Base-by-base conservation (phyloP, 768 basidiomycete genomes). In the Cubamyces lactineus region DNA sequence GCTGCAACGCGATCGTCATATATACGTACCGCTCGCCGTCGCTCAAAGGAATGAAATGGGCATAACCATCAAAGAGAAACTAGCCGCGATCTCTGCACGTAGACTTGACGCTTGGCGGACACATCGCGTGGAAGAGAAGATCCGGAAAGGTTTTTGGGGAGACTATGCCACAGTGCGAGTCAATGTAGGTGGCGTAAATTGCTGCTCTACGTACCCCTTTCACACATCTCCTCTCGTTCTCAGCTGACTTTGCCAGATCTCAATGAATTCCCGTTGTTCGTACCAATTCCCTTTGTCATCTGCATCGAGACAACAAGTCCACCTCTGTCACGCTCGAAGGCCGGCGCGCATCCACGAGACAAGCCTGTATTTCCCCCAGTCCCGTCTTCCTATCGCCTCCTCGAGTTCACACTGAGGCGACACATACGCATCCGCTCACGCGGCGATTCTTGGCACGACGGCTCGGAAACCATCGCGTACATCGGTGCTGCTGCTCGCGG, bases 201-300 rank as follows among this genome's bases (percentile, higher is more conserved):
- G 7, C 3, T 38, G 1, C 13, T 46, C 19, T 21, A 19, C 41
- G 13, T 24, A 16, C 24, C 16, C 8, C 4, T 34, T 34, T 34
- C 1, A 34, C 34, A 11, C 9, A 34, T 34, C 9, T 11, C 34
- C 9, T 11, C 34, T 34, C 34, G 11, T 9, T 19, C 12, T n/a
- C 30, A 67, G 68, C 43, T 63, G 45, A 43, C 19, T 26, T 12
- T 63, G n/a, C 66, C 62, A 1, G 49, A 62, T 11, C n/a, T 64
- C 5, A 34, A 49, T 5, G 64, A 28, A 9, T 38, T 61, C 5
- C 66, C 63, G 5, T 46, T 67, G 0, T 60, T 53, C 51, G 45
- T 57, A 0, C 23, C 24, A 5, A 62, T 69, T 13, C 68, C 66
- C 13, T 65, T 67, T 46, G 49, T 49, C 8, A 53, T 69, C 53